Conservation (phyloP, 2,329 filamentous ascomycete species). For the Trichoderma atrobrunneum region DNA sequence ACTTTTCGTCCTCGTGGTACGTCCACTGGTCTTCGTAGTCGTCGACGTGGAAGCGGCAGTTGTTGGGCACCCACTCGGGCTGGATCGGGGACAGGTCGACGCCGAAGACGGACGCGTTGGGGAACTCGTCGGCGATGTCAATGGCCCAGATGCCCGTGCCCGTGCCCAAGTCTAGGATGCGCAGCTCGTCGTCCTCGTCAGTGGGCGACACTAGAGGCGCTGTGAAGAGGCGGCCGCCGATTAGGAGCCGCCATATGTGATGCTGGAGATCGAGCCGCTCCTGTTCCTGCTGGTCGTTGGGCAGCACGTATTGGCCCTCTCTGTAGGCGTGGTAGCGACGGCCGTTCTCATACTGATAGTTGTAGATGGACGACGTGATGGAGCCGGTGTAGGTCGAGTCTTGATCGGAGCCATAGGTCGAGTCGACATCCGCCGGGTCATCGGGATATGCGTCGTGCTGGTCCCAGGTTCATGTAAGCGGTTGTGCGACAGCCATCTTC, state of each 20-base stretch:
- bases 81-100: slow-evolving; percentile 60
- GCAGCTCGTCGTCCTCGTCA: slow-evolving; percentile 25
- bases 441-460: slow-evolving; percentile 21
- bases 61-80: slow-evolving; percentile 56
- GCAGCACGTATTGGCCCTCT: slow-evolving; percentile 43
- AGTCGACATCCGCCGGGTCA: slow-evolving; percentile 31
- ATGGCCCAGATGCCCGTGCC: slow-evolving; percentile 63
- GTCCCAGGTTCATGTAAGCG: not conserved
- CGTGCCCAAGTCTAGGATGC: slow-evolving; percentile 57
- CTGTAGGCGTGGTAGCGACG: slow-evolving; percentile 48
- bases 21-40: slow-evolving; percentile 56
- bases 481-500: not conserved
- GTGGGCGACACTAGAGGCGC: slow-evolving; percentile 38
- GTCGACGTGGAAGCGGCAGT: slow-evolving; percentile 64
- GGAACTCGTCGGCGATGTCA: slow-evolving; percentile 51
- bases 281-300: slow-evolving; percentile 54
- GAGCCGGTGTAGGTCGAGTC: slow-evolving; percentile 34
- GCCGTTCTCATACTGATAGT: slow-evolving; percentile 47
- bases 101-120: slow-evolving; percentile 39
- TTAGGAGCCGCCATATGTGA: slow-evolving; percentile 49
- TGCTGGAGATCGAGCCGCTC: slow-evolving; percentile 55
- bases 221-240: slow-evolving; percentile 43
- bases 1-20: slow-evolving; percentile 37
- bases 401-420: slow-evolving; percentile 35
- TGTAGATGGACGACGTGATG: slow-evolving; percentile 42